Base-by-base conservation (phyloP, 148 eudicot species). In the Talinum fruticosum region DNA sequence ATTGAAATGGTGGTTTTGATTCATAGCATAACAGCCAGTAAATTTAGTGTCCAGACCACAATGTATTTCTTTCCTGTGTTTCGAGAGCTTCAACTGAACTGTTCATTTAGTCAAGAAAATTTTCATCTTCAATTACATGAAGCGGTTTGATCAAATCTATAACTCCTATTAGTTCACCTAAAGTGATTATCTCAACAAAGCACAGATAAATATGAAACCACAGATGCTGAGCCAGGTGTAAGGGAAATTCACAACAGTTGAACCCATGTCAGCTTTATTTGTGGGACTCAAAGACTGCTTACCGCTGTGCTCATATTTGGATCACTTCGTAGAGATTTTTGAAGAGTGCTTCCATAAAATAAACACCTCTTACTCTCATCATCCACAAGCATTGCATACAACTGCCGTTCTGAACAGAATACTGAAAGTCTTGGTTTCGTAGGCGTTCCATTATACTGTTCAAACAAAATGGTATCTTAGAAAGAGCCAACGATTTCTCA, bases 361-460 rank as follows among this genome's bases (percentile, higher is more conserved):
- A 96, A 81, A 74, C 91, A 88, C 80, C 90, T 89, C 82, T 96
- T 96, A 79, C 88, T 93, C 78, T 87, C 87, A 76, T 96, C 99
- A 85, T 96, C 99, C 7, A 93, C 92, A 45, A 96, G 90, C 90
- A 87, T 89, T 16, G 94, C 99, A 75, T 96, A 96, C 78, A 96
- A 70, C 81, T 93, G 99, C 78, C 83, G 86, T 0, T 86, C 89
- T 3, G 99, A 96, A 69, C 97, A 96, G 85, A 96, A 96, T 24
- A 93, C 97, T 54, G 99, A 96, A 72, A 96, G 93, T 82, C 99
- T 87, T 3, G 97, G 99, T 79, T 84, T 91, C 34, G 86, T 80
- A 51, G 87, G 76, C 34, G 97, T 86, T 38, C 99, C 99, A 73
- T 90, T 85, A 67, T 87, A 96, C 99, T 93, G 91, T 38, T 15